Evolutionary conservation across 139 green algal species (phyloP).

Genomic region (Picochlorum sp.): DNA sequence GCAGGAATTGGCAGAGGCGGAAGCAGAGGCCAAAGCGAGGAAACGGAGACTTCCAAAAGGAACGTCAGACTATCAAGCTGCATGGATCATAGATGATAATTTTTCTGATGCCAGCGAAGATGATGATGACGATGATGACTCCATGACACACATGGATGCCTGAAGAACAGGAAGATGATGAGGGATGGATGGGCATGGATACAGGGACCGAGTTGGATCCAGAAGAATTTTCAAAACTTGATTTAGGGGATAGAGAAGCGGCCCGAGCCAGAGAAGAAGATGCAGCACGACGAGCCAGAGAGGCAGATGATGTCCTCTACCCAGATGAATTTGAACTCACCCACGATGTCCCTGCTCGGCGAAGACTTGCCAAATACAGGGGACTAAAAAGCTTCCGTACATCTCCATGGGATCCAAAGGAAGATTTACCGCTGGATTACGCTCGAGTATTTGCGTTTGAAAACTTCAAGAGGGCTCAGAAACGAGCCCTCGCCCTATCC

Average conservation of each 20-base stretch:
- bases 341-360: slow-evolving; percentile 47
- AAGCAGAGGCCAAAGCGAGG: slow-evolving; percentile 18
- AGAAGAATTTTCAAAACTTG: slow-evolving; percentile 26
- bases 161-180: slow-evolving; percentile 4
- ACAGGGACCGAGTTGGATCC: slow-evolving; percentile 34
- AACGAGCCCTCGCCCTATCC: slow-evolving; percentile 33
- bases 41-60: slow-evolving; percentile 55
- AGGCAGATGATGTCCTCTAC: slow-evolving; percentile 65
- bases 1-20: slow-evolving; percentile 40
- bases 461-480: slow-evolving; percentile 54
- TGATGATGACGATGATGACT: slow-evolving; percentile 23
- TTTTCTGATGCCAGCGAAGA: slow-evolving; percentile 15
- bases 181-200: slow-evolving; percentile 1
- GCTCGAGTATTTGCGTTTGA: slow-evolving; percentile 90
- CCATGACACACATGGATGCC: slow-evolving; percentile 16
- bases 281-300: slow-evolving; percentile 23
- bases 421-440: slow-evolving; percentile 83
- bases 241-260: slow-evolving; percentile 37
- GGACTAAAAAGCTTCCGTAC: slow-evolving; percentile 87
- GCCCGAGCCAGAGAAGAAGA: slow-evolving; percentile 10
- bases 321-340: slow-evolving; percentile 89
- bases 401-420: slow-evolving; percentile 80
- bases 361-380: slow-evolving; percentile 65
- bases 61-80: slow-evolving; percentile 88
- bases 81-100: slow-evolving; percentile 78